Percentiles rank a stretch among this genome's conserved stretches.
Evolutionary conservation across 2,329 filamentous ascomycete species (phyloP).

Genomic region (Paraphoma chrysanthemicola): DNA sequence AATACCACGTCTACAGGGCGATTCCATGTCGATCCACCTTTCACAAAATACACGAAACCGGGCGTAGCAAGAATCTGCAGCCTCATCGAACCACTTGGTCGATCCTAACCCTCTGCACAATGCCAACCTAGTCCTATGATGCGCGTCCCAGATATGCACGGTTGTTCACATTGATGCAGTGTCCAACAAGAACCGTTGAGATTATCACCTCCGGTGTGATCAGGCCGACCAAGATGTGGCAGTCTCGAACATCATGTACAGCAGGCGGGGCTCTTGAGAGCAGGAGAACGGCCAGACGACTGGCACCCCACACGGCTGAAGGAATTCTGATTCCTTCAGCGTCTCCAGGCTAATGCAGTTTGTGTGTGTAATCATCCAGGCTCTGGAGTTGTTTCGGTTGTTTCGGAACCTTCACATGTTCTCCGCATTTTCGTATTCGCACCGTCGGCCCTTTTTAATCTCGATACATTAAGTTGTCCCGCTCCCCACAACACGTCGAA

Average conservation of each 20-base stretch:
- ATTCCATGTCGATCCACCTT: background rate
- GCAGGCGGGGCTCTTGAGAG: too few relatives aligned
- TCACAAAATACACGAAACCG: background rate
- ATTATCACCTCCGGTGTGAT: background rate
- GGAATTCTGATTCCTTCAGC: background rate
- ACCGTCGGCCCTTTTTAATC: conserved; percentile 4
- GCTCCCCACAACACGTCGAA: conserved; percentile 1
- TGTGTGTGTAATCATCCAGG: background rate
- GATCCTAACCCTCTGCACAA: background rate
- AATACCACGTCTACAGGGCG: conserved; percentile 1
- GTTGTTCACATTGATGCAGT: background rate
- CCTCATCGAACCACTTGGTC: background rate
- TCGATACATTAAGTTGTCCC: conserved; percentile 7
- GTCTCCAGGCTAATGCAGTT: background rate
- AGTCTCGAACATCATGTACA: too few relatives aligned
- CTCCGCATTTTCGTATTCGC: conserved; percentile 8
- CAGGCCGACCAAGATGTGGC: background rate
- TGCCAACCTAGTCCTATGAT: background rate
- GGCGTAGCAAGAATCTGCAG: background rate
- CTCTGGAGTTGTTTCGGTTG: background rate
- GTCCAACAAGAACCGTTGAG: background rate
- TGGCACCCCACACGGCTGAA: background rate
- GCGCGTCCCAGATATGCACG: background rate
- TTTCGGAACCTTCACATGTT: background rate
- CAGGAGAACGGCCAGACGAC: background rate